Base-by-base conservation (phyloP, 164 flowering plant species). In the Tetrastigma voinierianum region DNA sequence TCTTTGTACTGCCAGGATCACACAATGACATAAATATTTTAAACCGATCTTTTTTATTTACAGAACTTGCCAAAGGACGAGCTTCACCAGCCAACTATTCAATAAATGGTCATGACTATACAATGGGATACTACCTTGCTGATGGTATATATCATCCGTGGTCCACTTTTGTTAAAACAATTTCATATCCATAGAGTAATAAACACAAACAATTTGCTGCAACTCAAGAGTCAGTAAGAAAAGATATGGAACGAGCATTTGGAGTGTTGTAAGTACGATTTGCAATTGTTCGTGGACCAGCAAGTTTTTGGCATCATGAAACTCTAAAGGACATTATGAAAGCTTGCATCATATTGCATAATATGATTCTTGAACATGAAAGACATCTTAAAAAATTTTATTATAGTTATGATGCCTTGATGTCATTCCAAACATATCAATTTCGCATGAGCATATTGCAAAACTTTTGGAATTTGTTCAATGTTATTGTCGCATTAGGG, bases 201-300 rank as follows among this genome's bases (percentile, higher is more conserved):
- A n/a, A n/a, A n/a, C n/a, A n/a, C n/a, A n/a, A n/a, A n/a, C n/a
- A n/a, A n/a, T n/a, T n/a, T n/a, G n/a, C n/a, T n/a, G n/a, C n/a
- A n/a, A n/a, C n/a, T n/a, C n/a, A n/a, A n/a, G n/a, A n/a, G n/a
- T n/a, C n/a, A n/a, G n/a, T n/a, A n/a, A n/a, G n/a, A n/a, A n/a
- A n/a, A n/a, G n/a, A 65, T 53, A 59, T 65, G 5, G 68, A 65
- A 44, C 59, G 60, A 14, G 68, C 69, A 13, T 56, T 66, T 66
- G 69, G 62, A 20, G 62, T 66, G 2, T 21, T 66, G 8, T 51
- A 66, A 20, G 10, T 52, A 1, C 52, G 62, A 2, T 66, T 66
- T 46, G 69, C 69, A 45, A 54, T 66, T 66, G n/a, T 66, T 18
- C 61, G 43, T 53, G 20, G 60, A 13, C 68, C 60, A 2, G 51